Evolutionary conservation across 495 filamentous ascomycete genomes (phyloP).

Genomic region (Aspergillus conjunctus): DNA sequence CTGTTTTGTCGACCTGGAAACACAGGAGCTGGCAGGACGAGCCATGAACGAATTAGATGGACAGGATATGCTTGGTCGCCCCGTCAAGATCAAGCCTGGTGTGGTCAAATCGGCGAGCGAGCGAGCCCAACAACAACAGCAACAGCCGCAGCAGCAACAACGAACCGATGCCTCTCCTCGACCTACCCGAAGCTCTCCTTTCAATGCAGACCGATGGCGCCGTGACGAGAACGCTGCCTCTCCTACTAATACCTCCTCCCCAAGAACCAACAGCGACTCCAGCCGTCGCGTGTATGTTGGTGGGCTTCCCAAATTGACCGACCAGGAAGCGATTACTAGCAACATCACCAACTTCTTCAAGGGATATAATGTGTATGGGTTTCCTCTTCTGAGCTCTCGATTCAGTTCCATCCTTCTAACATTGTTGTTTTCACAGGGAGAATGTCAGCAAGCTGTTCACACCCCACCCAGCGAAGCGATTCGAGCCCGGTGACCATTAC

Average conservation of each 20-base stretch:
- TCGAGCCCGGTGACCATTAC: conserved; percentile 60
- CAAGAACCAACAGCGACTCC: conserved; percentile 39
- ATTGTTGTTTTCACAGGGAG: conserved; percentile 32
- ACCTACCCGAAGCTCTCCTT: conserved; percentile 25
- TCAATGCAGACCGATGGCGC: conserved; percentile 43
- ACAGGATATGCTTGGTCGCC: conserved; percentile 52
- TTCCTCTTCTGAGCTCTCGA: not conserved
- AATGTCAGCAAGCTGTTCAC: conserved; percentile 66
- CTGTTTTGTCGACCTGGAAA: conserved; percentile 67
- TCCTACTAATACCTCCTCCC: conserved; percentile 17
- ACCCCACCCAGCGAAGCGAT: conserved; percentile 54
- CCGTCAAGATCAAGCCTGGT: conserved; percentile 64
- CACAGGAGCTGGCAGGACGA: conserved; percentile 55
- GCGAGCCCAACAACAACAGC: conserved; percentile 26
- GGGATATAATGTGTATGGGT: conserved; percentile 53
- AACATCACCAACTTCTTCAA: conserved; percentile 62
- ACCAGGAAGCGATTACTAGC: conserved; percentile 53
- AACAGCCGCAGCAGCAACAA: conserved; percentile 17
- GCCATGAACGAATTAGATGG: conserved; percentile 60
- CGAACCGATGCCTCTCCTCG: conserved; percentile 28
- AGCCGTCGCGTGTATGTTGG: conserved; percentile 64
- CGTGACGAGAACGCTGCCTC: conserved; percentile 26
- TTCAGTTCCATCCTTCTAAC: conserved; percentile 6
- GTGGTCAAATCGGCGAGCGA: conserved; percentile 46
- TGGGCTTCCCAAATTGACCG: conserved; percentile 60